phyloP scores from a whole-genome alignment of 2,329 filamentous ascomycete genomes.

The Monilinia vaccinii-corymbosi region DNA sequence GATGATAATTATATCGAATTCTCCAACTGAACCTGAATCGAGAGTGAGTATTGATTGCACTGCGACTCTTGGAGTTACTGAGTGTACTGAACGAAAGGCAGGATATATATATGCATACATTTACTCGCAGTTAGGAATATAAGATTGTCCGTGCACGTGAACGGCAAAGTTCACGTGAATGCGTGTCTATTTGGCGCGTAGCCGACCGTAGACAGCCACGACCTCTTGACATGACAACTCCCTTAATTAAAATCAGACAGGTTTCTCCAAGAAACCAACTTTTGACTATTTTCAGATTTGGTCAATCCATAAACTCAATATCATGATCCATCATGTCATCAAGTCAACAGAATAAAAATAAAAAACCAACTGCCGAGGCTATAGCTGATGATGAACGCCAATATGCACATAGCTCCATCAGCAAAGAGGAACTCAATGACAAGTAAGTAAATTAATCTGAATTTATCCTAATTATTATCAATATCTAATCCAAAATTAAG shows the following conservation, averaged over 20 bases:
- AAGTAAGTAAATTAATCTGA: constrained; percentile 17
- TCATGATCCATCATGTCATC: constrained; percentile 8
- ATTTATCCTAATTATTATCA: neutral
- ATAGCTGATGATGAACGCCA: constrained; percentile 37
- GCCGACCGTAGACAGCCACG: neutral
- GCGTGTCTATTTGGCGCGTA: neutral
- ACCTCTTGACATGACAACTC: neutral
- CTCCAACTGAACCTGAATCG: too few relatives aligned
- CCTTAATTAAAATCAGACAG: neutral
- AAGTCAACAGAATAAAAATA: constrained; percentile 5
- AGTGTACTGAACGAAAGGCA: too few relatives aligned
- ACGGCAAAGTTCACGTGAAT: neutral
- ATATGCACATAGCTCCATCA: constrained; percentile 37
- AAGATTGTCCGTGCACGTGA: neutral
- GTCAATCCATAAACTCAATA: neutral
- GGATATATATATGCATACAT: too few relatives aligned
- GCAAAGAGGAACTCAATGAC: constrained; percentile 18
- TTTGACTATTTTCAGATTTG: neutral
- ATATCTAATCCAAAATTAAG: constrained; percentile 33
- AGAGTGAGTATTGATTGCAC: too few relatives aligned
- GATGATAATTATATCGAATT: too few relatives aligned
- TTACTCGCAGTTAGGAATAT: too few relatives aligned
- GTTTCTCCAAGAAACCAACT: neutral
- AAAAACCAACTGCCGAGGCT: constrained; percentile 21
- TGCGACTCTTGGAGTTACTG: too few relatives aligned